Evolutionary conservation across 345 rosid species (phyloP).

Genomic region (Eucalyptus regnans): DNA sequence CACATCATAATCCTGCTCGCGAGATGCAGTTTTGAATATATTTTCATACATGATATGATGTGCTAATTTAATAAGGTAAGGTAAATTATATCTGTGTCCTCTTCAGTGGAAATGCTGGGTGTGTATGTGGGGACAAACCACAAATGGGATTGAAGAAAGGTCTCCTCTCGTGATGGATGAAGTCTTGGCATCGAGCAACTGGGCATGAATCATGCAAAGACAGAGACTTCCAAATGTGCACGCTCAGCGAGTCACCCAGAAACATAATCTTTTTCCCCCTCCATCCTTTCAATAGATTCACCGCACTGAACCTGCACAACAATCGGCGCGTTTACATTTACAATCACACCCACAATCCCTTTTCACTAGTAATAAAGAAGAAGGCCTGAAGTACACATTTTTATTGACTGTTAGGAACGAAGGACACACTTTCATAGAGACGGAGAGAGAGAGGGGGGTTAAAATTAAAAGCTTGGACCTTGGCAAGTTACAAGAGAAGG

Average conservation of each 20-base stretch:
- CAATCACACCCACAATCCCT: background rate
- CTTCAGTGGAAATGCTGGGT: background rate
- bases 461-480: constrained; percentile 7
- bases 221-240: constrained; percentile 62
- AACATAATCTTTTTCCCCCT: constrained; percentile 92
- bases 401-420: background rate
- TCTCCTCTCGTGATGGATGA: background rate
- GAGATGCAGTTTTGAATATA: background rate
- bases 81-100: background rate
- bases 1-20: background rate
- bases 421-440: background rate
- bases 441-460: background rate
- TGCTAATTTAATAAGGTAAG: background rate
- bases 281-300: constrained; percentile 57
- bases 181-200: constrained; percentile 48
- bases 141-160: background rate
- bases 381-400: background rate
- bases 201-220: constrained; percentile 62
- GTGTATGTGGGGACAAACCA: constrained; percentile 11
- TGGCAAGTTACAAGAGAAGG: constrained; percentile 36
- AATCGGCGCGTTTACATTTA: background rate
- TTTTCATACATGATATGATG: background rate
- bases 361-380: background rate
- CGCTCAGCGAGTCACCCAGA: constrained; percentile 86
- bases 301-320: constrained; percentile 68